phyloP scores from a whole-genome alignment of 805 yeast genomes.

The Pichia membranifaciens region DNA sequence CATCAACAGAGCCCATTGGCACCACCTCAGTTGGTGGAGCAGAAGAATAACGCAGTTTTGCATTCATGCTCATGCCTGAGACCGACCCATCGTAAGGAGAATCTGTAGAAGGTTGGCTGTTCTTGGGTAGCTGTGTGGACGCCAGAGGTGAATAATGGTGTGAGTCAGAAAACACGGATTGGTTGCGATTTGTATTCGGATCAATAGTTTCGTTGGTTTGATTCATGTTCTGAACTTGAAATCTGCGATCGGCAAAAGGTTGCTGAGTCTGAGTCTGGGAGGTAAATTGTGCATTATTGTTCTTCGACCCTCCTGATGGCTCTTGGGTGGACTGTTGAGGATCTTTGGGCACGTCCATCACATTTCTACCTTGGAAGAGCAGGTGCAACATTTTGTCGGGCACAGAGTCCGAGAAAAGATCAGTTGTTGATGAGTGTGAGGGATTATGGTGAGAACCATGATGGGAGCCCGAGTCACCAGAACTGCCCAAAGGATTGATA shows the following conservation, averaged over 20 bases:
- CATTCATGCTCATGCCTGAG: constrained; percentile 6
- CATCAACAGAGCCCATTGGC: constrained; percentile 5
- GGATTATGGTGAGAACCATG: not conserved
- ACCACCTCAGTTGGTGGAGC: constrained; percentile 8
- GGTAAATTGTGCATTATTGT: too few relatives aligned
- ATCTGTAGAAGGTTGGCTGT: not conserved
- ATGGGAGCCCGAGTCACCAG: not conserved
- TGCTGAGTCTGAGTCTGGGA: too few relatives aligned
- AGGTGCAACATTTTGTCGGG: constrained; percentile 46
- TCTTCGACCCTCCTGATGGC: not conserved
- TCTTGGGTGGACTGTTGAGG: not conserved
- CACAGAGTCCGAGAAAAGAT: constrained; percentile 19
- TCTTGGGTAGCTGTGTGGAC: not conserved
- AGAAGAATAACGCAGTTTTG: constrained; percentile 1
- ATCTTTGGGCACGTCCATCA: not conserved
- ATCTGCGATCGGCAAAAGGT: not conserved
- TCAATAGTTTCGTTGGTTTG: not conserved
- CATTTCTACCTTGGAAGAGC: constrained; percentile 43
- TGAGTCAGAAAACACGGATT: not conserved
- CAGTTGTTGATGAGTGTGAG: not conserved
- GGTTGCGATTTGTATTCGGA: not conserved
- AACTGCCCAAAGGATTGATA: not conserved
- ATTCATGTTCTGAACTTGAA: not conserved
- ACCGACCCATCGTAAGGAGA: not conserved
- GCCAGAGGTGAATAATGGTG: too few relatives aligned